Evolutionary conservation across 1,284 basidiomycete genomes (phyloP), one percentile per base, ranked within the genome.

Genomic region (Apiotrichum porosum): DNA sequence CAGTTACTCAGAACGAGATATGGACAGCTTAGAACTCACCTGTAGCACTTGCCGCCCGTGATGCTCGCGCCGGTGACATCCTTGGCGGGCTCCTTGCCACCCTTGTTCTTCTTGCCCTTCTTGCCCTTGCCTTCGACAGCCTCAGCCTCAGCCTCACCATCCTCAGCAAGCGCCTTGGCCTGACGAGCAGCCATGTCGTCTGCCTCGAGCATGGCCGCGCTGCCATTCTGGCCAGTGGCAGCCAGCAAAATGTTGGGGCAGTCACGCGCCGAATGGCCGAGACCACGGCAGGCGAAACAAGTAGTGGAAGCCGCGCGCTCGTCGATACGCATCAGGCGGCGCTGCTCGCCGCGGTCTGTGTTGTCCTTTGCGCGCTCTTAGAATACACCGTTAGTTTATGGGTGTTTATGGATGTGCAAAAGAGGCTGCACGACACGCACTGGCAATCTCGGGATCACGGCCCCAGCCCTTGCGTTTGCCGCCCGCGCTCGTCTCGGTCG

Each of bases 281-380:
- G 81, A 60, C 84, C 79, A 45, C 92, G 81, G 74, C 92, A 97
- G 2, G 86, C 88, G 68, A 90, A 94, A 67, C 92, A 95, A 9
- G 81, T 84, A 4, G 83, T 88, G 4, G 76, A 72, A 18, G 77
- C 71, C 9, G 78, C 65, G 37, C 83, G 80, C 44, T 85, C 81
- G 6, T 81, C 69, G 42, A 82, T 81, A 24, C 91, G 81, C 57
- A 82, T 79, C 44, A 83, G 64, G 14, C 89, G 78, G 37, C 89
- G 77, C 21, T 75, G 63, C 65, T 87, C 88, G 3, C 81, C 81
- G 36, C 58, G 61, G 17, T 63, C 55, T 1, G 53, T 57, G 3
- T 55, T 54, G 9, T 57, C 21, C 30, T 56, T 52, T 15, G 62
- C 54, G 24, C 60, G 54, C 34, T 62, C 68, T 68, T 37, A 15